Evolutionary conservation across 805 yeast species (phyloP).

Genomic region (Yarrowia sp.): DNA sequence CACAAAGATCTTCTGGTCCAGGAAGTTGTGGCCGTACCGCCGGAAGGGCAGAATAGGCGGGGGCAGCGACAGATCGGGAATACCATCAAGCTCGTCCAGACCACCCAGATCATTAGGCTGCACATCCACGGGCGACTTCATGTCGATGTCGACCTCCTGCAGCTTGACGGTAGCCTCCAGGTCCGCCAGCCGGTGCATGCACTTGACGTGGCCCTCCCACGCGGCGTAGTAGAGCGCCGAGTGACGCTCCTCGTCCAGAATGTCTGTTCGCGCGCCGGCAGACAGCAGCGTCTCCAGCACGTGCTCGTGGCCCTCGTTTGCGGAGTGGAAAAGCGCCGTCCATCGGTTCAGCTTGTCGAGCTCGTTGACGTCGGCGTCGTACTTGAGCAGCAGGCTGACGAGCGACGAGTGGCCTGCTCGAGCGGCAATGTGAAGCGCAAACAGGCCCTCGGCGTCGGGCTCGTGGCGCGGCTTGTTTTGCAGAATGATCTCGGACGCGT

Average conservation of each 20-base stretch:
- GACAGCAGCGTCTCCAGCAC: constrained; percentile 70
- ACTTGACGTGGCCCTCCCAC: constrained; percentile 90
- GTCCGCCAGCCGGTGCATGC: constrained; percentile 63
- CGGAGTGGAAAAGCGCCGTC: constrained; percentile 92
- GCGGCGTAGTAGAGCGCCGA: constrained; percentile 86
- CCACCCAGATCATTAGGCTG: neutral
- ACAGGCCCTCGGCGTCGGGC: constrained; percentile 79
- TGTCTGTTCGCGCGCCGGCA: constrained; percentile 64
- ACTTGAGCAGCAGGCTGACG: constrained; percentile 59
- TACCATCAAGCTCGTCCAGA: constrained; percentile 55
- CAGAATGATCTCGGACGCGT: constrained; percentile 63
- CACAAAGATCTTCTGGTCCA: constrained; percentile 83
- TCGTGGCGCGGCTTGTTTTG: constrained; percentile 42
- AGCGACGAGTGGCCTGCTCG: constrained; percentile 73
- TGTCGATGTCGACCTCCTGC: constrained; percentile 5
- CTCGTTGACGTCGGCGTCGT: constrained; percentile 65
- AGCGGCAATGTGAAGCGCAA: constrained; percentile 85
- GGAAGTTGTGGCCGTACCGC: constrained; percentile 91
- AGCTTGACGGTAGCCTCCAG: constrained; percentile 18
- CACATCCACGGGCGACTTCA: neutral
- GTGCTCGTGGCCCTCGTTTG: constrained; percentile 72
- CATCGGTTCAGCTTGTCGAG: constrained; percentile 84
- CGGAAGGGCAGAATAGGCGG: constrained; percentile 95
- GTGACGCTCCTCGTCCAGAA: constrained; percentile 75
- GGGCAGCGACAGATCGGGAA: constrained; percentile 88